Conservation (phyloP, 176 grass and related monocot genomes). For the bread wheat (Triticum aestivum) region DNA sequence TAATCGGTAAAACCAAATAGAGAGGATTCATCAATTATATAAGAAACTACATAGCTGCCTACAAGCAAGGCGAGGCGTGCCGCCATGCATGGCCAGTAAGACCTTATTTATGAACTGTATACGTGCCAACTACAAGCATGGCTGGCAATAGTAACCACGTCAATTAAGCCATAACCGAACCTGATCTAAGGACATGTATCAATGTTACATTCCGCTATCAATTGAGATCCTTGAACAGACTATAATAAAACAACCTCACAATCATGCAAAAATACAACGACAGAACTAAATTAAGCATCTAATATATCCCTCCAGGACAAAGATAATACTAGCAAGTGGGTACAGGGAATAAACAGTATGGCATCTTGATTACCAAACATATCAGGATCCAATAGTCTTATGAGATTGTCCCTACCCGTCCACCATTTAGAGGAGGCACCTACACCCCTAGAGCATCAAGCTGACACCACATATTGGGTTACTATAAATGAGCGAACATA, state of each 20-base stretch:
- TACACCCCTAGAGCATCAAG: constrained; percentile 16
- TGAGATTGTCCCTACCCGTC: constrained; percentile 7
- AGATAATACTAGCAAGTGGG: constrained; percentile 3
- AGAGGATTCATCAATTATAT: no score
- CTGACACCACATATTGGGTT: constrained; percentile 14
- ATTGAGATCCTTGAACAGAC: constrained; percentile 4
- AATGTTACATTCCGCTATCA: not conserved
- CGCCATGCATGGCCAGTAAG: no score
- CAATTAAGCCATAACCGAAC: not conserved
- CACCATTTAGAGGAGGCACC: constrained; percentile 13
- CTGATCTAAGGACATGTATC: not conserved
- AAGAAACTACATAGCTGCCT: no score
- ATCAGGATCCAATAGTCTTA: constrained; percentile 8
- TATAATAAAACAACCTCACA: not conserved
- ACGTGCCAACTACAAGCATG: not conserved
- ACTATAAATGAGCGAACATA: not conserved
- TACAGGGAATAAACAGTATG: not conserved
- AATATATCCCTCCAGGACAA: not conserved
- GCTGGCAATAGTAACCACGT: not conserved
- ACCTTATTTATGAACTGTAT: not conserved
- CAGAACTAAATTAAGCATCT: not conserved
- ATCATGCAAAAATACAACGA: not conserved
- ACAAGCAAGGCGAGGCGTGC: no score
- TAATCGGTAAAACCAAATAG: no score
- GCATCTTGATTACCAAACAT: not conserved